A percentile compares a stretch with the other conserved stretches of the same genome.
These are phyloP conservation scores for Pestalotiopsis sp. DNA, from an alignment of 2,329 filamentous ascomycete species.

Conservation along the genomic window DNA sequence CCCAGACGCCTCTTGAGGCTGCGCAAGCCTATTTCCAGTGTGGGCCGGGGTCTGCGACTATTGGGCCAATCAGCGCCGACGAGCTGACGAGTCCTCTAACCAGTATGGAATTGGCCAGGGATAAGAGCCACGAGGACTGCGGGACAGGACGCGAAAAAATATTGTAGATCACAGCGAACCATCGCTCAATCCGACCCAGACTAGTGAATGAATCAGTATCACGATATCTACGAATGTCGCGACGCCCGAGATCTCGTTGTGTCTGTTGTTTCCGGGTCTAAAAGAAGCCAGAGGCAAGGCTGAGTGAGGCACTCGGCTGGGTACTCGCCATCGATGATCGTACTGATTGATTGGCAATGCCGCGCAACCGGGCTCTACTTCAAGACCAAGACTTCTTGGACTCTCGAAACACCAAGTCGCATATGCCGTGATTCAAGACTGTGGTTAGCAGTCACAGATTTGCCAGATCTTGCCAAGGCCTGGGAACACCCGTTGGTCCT, in stretches of 20 bases:
- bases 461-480: slow-evolving; percentile 1
- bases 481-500: background rate
- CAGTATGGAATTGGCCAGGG: slow-evolving; percentile 17
- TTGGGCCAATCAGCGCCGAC: slow-evolving; percentile 26
- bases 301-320: background rate
- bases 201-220: background rate
- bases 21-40: slow-evolving; percentile 21
- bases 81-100: slow-evolving; percentile 35
- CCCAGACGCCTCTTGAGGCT: slow-evolving; percentile 20
- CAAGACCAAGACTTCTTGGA: background rate
- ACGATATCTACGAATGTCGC: background rate
- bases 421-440: background rate
- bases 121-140: slow-evolving; percentile 1
- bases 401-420: background rate
- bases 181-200: background rate
- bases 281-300: background rate
- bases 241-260: background rate
- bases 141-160: slow-evolving; percentile 9
- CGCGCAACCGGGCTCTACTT: background rate
- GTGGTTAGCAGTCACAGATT: background rate
- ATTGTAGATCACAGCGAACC: background rate
- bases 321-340: background rate
- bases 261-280: background rate
- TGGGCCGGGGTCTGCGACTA: slow-evolving; percentile 17
- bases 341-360: background rate